phyloP scores from a whole-genome alignment of 192 early-diverging fungal species.

The Lobulomyces angularis region DNA sequence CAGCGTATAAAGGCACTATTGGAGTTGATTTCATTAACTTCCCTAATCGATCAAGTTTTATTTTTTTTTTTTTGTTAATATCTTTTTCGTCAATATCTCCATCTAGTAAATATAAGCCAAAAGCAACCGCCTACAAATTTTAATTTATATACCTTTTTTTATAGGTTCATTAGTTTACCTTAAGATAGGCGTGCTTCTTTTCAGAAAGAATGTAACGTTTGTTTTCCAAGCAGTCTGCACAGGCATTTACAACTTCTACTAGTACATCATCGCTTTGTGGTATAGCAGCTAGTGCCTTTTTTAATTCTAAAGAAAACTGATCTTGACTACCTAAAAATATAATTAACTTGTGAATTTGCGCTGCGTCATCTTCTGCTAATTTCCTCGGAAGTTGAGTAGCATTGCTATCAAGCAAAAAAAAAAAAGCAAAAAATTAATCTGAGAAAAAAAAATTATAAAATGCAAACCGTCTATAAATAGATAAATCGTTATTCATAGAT shows the following conservation, averaged over 20 bases:
- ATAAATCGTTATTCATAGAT: slow-evolving; percentile 43
- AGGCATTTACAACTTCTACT: slow-evolving; percentile 28
- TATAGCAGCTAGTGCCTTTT: slow-evolving; percentile 13
- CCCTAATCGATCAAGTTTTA: slow-evolving; percentile 29
- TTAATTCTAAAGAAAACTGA: slow-evolving; percentile 26
- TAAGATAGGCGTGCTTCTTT: slow-evolving; percentile 19
- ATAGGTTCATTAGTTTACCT: slow-evolving; percentile 11
- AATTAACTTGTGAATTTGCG: slow-evolving; percentile 10
- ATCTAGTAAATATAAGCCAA: slow-evolving; percentile 32
- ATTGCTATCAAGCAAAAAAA: slow-evolving; percentile 12
- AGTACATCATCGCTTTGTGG: slow-evolving; percentile 23
- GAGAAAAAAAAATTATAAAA: slow-evolving; percentile 1
- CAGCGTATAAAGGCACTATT: slow-evolving; percentile 32
- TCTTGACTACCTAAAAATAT: slow-evolving; percentile 30
- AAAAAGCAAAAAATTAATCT: background rate
- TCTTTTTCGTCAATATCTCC: slow-evolving; percentile 23
- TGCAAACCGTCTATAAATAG: slow-evolving; percentile 33
- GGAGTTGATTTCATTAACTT: slow-evolving; percentile 33
- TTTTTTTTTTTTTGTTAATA: slow-evolving; percentile 28
- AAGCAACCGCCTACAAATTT: slow-evolving; percentile 26
- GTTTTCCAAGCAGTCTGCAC: slow-evolving; percentile 22
- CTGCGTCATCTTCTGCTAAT: slow-evolving; percentile 14
- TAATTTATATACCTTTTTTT: background rate
- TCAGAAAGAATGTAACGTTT: slow-evolving; percentile 14
- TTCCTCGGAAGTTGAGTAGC: no score